phyloP scores from a whole-genome alignment of 108 stramenopile genomes.

The Nannochloropsis salina region DNA sequence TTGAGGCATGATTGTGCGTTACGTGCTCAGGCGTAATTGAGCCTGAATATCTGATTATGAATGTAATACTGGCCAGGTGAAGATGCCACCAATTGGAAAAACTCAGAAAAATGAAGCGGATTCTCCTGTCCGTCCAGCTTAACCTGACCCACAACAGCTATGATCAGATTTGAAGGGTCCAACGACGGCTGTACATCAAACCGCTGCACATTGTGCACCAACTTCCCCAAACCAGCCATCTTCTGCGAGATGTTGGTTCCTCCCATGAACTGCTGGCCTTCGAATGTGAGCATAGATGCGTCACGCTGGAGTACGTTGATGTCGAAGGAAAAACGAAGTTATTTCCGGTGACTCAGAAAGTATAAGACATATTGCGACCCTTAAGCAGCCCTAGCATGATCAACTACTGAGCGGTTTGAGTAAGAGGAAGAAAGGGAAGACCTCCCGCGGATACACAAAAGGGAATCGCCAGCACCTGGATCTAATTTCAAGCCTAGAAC shows the following conservation, averaged over 20 bases:
- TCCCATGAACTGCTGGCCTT: constrained; percentile 17
- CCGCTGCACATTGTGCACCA: background rate
- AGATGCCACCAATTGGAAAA: constrained; percentile 79
- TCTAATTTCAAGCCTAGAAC: background rate
- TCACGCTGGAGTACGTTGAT: constrained; percentile 25
- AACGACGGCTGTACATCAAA: constrained; percentile 2
- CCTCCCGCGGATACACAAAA: background rate
- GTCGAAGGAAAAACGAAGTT: background rate
- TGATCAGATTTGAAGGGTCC: background rate
- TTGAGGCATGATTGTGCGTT: too few species aligned
- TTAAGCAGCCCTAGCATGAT: background rate
- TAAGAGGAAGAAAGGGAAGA: too few species aligned
- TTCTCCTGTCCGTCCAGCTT: constrained; percentile 71
- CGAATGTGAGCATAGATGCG: constrained; percentile 20
- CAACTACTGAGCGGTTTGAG: too few species aligned
- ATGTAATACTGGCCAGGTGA: constrained; percentile 79
- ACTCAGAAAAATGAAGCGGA: constrained; percentile 86
- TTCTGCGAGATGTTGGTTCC: background rate
- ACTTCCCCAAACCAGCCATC: background rate
- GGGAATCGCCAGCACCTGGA: too few species aligned
- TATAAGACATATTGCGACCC: background rate
- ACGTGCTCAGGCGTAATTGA: constrained; percentile 67
- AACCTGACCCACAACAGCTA: background rate
- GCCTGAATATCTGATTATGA: constrained; percentile 84
- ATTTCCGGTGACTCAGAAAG: background rate